Evolutionary conservation across 1,284 basidiomycete species (phyloP).

Genomic region (Ganoderma meredithae): DNA sequence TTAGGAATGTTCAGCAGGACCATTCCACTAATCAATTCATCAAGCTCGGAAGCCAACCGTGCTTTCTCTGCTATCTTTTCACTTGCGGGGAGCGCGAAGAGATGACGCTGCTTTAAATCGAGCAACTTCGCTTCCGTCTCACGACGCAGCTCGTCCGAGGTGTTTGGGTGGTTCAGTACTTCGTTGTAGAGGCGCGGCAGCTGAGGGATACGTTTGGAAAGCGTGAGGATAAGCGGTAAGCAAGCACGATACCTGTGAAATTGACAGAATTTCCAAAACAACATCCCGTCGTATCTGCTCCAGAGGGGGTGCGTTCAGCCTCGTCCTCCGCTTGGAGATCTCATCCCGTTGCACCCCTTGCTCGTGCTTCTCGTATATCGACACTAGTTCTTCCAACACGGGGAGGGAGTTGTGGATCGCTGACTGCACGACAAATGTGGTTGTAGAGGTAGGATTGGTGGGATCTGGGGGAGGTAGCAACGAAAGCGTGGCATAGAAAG

Average conservation of each 20-base stretch:
- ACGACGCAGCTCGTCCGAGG: constrained; percentile 76
- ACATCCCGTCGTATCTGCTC: constrained; percentile 76
- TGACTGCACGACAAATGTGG: constrained; percentile 63
- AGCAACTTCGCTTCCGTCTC: constrained; percentile 77
- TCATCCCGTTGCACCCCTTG: constrained; percentile 63
- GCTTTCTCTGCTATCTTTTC: constrained; percentile 56
- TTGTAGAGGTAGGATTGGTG: constrained; percentile 72
- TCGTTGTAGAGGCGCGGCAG: constrained; percentile 77
- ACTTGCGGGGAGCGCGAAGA: constrained; percentile 60
- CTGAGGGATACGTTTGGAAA: constrained; percentile 45
- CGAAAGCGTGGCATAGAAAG: constrained; percentile 69
- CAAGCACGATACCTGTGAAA: constrained; percentile 58
- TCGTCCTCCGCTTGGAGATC: constrained; percentile 76
- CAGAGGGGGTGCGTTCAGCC: constrained; percentile 74
- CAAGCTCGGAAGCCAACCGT: constrained; percentile 63
- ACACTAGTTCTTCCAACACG: constrained; percentile 72
- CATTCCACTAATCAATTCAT: constrained; percentile 74
- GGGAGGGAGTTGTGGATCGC: constrained; percentile 76
- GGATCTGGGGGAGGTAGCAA: constrained; percentile 78
- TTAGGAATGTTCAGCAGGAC: constrained; percentile 80
- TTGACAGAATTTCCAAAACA: constrained; percentile 63
- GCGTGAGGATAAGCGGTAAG: neutral
- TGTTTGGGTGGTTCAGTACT: constrained; percentile 78
- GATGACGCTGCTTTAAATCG: constrained; percentile 62
- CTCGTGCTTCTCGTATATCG: constrained; percentile 69